A percentile compares a stretch with the other conserved stretches of the same genome.
Conservation (phyloP, 768 basidiomycete genomes). For the Mycena pura region DNA sequence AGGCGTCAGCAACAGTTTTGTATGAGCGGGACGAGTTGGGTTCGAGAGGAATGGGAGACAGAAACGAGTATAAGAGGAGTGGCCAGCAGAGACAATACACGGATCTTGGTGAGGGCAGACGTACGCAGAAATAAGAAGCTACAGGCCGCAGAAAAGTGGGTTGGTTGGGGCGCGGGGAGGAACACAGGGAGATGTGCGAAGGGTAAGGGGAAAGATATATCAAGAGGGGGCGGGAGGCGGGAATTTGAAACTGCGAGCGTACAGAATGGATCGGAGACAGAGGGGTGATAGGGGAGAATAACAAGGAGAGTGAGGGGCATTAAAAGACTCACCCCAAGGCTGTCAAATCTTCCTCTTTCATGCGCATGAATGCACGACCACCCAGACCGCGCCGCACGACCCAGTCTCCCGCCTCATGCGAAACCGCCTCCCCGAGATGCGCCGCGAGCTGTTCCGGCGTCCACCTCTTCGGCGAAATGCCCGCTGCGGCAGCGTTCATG, state of each 20-base stretch:
- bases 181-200: background rate
- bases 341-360: conserved; percentile 18
- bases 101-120: no score
- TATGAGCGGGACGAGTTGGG: background rate
- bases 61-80: background rate
- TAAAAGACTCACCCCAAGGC: conserved; percentile 12
- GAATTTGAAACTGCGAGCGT: background rate
- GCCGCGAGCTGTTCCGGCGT: conserved; percentile 24
- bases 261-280: background rate
- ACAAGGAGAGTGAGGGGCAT: background rate
- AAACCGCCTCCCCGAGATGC: conserved; percentile 4
- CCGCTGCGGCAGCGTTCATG: background rate
- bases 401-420: conserved; percentile 22
- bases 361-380: conserved; percentile 18
- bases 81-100: no score
- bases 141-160: background rate
- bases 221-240: background rate
- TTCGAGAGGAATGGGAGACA: background rate
- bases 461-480: conserved; percentile 16
- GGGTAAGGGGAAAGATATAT: background rate
- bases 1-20: background rate
- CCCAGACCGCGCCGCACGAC: conserved; percentile 6
- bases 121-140: background rate
- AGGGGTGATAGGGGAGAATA: background rate
- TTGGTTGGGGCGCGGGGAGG: background rate